Evolutionary conservation across 768 basidiomycete genomes (phyloP).

Genomic region (Auriscalpium orientale): DNA sequence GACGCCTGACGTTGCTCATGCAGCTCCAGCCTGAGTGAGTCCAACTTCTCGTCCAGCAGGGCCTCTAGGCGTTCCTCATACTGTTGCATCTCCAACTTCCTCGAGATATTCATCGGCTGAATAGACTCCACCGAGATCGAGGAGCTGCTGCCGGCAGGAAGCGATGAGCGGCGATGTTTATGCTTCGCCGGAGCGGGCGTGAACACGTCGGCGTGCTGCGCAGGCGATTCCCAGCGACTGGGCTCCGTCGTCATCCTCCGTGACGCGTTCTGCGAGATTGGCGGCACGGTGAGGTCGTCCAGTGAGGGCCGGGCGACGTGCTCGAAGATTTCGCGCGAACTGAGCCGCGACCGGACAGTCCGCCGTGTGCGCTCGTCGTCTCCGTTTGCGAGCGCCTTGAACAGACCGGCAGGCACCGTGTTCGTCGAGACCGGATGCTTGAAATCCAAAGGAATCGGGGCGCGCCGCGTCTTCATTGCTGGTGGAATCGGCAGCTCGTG

Average conservation of each 20-base stretch:
- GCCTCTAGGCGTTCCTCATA: slow-evolving; percentile 53
- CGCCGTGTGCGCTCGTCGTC: slow-evolving; percentile 62
- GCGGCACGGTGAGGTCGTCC: slow-evolving; percentile 64
- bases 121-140: slow-evolving; percentile 37
- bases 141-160: slow-evolving; percentile 38
- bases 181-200: slow-evolving; percentile 23
- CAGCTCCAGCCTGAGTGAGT: slow-evolving; percentile 37
- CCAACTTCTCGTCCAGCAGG: slow-evolving; percentile 67
- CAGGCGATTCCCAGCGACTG: slow-evolving; percentile 27
- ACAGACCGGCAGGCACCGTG: slow-evolving; percentile 78
- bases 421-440: slow-evolving; percentile 55
- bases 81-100: slow-evolving; percentile 48
- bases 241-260: slow-evolving; percentile 57
- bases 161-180: slow-evolving; percentile 24
- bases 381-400: slow-evolving; percentile 63
- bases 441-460: slow-evolving; percentile 78
- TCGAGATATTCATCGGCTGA: slow-evolving; percentile 44
- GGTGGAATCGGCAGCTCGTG: slow-evolving; percentile 28
- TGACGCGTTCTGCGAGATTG: slow-evolving; percentile 57
- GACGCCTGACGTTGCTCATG: slow-evolving; percentile 13
- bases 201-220: slow-evolving; percentile 32
- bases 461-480: slow-evolving; percentile 43
- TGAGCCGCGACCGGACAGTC: slow-evolving; percentile 66
- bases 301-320: slow-evolving; percentile 63
- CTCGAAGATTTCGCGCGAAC: slow-evolving; percentile 69